Evolutionary conservation across 306 rosid species (phyloP).

Genomic region (Prunus armeniaca): DNA sequence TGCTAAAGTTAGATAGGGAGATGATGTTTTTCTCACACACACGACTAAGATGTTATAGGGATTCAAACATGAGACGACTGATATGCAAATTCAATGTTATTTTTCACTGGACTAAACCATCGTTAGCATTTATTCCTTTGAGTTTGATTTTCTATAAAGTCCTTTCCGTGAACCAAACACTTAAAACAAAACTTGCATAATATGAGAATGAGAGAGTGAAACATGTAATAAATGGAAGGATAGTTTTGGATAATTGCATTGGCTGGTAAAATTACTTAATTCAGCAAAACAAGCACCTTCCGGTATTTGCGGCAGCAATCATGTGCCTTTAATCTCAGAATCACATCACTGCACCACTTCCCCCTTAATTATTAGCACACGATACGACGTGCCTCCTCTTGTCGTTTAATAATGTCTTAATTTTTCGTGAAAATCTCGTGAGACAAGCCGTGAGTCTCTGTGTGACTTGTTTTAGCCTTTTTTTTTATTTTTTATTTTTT

Average conservation of each 20-base stretch:
- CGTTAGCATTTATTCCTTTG: no score
- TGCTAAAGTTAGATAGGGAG: no score
- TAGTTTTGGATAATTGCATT: not conserved
- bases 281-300: not conserved
- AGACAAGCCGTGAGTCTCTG: not conserved
- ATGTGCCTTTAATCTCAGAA: not conserved
- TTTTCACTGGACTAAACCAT: no score
- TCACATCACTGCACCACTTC: not conserved
- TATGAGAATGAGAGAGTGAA: no score
- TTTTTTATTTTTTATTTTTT: no score
- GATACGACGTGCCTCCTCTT: not conserved
- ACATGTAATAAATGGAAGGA: not conserved
- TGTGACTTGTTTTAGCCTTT: not conserved
- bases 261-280: not conserved
- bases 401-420: not conserved
- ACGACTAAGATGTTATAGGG: accelerated
- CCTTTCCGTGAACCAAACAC: no score
- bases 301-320: constrained; percentile 10
- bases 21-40: accelerated
- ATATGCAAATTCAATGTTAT: accelerated
- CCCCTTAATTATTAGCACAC: not conserved
- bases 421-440: constrained; percentile 13
- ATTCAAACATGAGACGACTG: accelerated
- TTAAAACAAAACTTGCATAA: no score
- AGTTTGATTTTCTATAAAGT: no score